Evolutionary conservation across 2,329 filamentous ascomycete species (phyloP).

Genomic region (Diaporthe sp.): DNA sequence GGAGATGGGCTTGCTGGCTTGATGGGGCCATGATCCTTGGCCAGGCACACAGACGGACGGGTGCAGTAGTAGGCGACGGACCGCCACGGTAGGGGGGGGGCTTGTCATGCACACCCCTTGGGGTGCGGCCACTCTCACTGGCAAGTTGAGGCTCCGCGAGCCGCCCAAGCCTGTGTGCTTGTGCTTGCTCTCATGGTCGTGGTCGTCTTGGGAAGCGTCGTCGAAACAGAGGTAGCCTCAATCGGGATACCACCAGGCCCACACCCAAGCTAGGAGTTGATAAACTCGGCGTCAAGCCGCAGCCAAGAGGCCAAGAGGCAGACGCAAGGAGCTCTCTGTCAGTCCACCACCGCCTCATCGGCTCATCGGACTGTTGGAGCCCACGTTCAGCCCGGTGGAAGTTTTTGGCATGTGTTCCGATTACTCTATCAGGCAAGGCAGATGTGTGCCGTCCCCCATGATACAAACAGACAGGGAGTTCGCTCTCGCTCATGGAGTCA

Average conservation of each 20-base stretch:
- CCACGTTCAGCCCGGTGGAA: neutral
- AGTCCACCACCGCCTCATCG: neutral
- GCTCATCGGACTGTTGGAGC: slow-evolving; percentile 10
- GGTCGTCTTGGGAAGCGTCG: neutral
- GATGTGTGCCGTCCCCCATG: neutral
- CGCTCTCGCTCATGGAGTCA: slow-evolving; percentile 7
- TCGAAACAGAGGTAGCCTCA: slow-evolving; percentile 28
- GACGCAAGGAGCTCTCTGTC: slow-evolving; percentile 9
- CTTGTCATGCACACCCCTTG: neutral
- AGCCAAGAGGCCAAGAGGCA: slow-evolving; percentile 19
- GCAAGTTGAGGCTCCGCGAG: slow-evolving; percentile 21
- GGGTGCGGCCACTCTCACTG: neutral
- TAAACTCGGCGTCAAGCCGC: slow-evolving; percentile 21
- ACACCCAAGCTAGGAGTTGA: neutral
- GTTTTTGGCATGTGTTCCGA: slow-evolving; percentile 7
- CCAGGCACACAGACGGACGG: slow-evolving; percentile 24
- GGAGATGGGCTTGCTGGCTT: slow-evolving; percentile 15
- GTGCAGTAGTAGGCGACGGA: slow-evolving; percentile 19
- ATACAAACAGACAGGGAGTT: neutral
- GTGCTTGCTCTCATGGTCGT: neutral
- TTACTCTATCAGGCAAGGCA: neutral
- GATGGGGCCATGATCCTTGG: slow-evolving; percentile 21
- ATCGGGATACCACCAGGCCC: slow-evolving; percentile 16
- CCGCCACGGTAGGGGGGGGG: slow-evolving; percentile 1
- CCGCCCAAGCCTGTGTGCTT: neutral